phyloP scores from a whole-genome alignment of 257 asterid species.

The Orobanche coerulescens region DNA sequence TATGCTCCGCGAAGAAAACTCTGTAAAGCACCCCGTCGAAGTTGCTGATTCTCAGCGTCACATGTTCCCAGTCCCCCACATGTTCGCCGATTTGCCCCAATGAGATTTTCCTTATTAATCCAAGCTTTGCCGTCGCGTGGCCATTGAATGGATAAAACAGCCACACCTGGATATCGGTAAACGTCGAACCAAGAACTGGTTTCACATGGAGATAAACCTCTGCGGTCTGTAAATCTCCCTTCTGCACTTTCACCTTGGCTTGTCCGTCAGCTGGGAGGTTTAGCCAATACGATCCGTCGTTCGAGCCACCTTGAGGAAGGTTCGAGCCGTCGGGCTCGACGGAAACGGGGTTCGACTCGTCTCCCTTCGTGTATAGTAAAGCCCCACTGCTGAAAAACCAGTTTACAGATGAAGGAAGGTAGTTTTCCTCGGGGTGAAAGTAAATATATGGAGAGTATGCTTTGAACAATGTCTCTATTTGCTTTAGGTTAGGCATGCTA shows the following conservation, averaged over 20 bases:
- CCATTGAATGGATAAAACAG: conserved; percentile 87
- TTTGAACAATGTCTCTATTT: conserved; percentile 36
- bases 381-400: conserved; percentile 73
- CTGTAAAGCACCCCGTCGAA: conserved; percentile 52
- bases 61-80: conserved; percentile 93
- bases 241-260: conserved; percentile 27
- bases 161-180: conserved; percentile 77
- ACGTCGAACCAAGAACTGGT: conserved; percentile 60
- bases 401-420: conserved; percentile 67
- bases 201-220: conserved; percentile 68
- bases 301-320: conserved; percentile 76
- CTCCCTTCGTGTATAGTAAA: conserved; percentile 40
- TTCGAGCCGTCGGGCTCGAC: conserved; percentile 50
- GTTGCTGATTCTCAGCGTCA: conserved; percentile 77
- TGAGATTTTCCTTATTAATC: conserved; percentile 30
- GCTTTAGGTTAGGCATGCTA: conserved; percentile 47
- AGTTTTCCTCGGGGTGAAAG: conserved; percentile 61
- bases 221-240: conserved; percentile 49
- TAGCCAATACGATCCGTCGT: conserved; percentile 64
- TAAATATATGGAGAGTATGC: conserved; percentile 59
- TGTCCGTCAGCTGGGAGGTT: conserved; percentile 51
- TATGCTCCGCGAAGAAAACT: conserved; percentile 59
- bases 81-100: conserved; percentile 75
- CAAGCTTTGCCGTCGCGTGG: conserved; percentile 54
- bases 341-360: conserved; percentile 44